A percentile compares a stretch with the other conserved stretches of the same genome.
Evolutionary conservation across 1,284 basidiomycete species (phyloP).

Genomic region (Leccinum angustisporum): DNA sequence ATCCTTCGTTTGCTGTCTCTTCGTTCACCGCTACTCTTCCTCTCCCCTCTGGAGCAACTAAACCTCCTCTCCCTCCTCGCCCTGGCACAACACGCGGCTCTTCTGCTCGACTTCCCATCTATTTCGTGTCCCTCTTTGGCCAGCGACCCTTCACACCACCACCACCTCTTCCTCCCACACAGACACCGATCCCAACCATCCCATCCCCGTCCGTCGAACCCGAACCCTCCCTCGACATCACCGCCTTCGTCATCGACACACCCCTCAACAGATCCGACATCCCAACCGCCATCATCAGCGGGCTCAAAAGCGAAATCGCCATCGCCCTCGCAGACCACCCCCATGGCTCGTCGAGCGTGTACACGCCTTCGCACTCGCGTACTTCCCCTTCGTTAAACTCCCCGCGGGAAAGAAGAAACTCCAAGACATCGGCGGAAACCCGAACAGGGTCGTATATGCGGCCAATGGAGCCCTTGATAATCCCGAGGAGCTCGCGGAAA

Average conservation of each 20-base stretch:
- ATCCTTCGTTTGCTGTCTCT: constrained; percentile 55
- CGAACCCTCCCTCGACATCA: constrained; percentile 49
- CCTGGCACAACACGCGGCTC: constrained; percentile 31
- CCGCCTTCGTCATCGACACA: constrained; percentile 57
- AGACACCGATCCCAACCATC: neutral
- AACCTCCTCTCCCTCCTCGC: constrained; percentile 67
- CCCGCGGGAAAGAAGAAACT: constrained; percentile 31
- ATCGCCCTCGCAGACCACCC: constrained; percentile 42
- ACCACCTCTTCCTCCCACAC: constrained; percentile 11
- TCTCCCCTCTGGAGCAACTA: constrained; percentile 60
- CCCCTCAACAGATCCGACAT: constrained; percentile 57
- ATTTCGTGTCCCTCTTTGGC: constrained; percentile 69
- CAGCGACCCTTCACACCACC: constrained; percentile 39
- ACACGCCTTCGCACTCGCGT: constrained; percentile 48
- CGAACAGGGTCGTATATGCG: constrained; percentile 32
- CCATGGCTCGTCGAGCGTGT: constrained; percentile 69
- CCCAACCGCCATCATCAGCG: constrained; percentile 57
- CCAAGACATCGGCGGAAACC: constrained; percentile 31
- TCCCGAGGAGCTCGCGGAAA: constrained; percentile 54
- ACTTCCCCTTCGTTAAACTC: constrained; percentile 50
- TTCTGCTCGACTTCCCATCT: constrained; percentile 53
- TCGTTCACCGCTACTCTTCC: constrained; percentile 56
- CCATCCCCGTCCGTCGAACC: constrained; percentile 11
- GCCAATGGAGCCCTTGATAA: constrained; percentile 40
- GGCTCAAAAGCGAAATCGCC: constrained; percentile 59